These are phyloP conservation scores for Psilocybe cyanescens DNA, from an alignment of 768 basidiomycete species.

Conservation along the genomic window DNA sequence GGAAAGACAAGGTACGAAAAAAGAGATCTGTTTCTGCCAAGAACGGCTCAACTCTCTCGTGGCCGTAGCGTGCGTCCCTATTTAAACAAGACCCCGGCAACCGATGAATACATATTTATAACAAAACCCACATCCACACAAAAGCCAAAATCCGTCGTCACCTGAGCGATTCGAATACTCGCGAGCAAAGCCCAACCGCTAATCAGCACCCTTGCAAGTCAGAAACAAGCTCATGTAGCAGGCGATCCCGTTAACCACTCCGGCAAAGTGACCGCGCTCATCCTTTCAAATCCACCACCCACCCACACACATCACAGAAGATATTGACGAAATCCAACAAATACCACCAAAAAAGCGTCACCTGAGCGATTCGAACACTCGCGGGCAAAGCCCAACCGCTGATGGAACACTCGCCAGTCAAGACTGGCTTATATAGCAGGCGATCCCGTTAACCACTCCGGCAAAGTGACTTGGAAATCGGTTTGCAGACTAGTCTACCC, in stretches of 20 bases:
- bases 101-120: neutral
- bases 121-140: neutral
- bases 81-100: conserved; percentile 19
- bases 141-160: conserved; percentile 28
- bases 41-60: conserved; percentile 37
- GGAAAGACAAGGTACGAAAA: neutral
- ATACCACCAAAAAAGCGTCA: conserved; percentile 24
- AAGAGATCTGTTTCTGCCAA: conserved; percentile 30
- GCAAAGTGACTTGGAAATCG: conserved; percentile 69
- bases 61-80: conserved; percentile 44
- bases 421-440: conserved; percentile 51
- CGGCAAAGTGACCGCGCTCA: conserved; percentile 78
- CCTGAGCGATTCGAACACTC: conserved; percentile 40
- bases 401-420: too few relatives aligned
- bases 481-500: neutral
- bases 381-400: conserved; percentile 36
- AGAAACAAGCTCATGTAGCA: conserved; percentile 44
- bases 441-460: conserved; percentile 93
- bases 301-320: too few relatives aligned
- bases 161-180: conserved; percentile 36
- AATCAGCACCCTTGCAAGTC: neutral
- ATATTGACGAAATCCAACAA: too few relatives aligned
- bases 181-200: conserved; percentile 31
- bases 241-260: conserved; percentile 92
- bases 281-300: too few relatives aligned